Evolutionary conservation across 2,329 filamentous ascomycete genomes (phyloP).

Genomic region (Pseudocercospora fuligena): DNA sequence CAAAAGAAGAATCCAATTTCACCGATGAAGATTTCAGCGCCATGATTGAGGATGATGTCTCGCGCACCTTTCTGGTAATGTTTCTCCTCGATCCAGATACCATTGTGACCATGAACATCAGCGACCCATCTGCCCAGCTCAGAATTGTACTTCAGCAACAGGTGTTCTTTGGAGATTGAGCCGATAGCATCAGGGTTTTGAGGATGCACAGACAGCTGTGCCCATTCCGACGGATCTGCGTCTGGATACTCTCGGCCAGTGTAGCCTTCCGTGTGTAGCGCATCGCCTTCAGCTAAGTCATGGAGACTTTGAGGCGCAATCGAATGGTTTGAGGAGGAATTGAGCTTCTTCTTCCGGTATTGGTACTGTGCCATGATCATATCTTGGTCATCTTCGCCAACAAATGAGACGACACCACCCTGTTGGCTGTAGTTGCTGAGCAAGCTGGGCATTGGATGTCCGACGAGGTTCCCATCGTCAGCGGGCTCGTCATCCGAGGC

Average conservation of each 20-base stretch:
- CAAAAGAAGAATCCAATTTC: conserved; percentile 71
- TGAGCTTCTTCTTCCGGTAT: conserved; percentile 27
- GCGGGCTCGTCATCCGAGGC: conserved; percentile 19
- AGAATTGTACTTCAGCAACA: conserved; percentile 73
- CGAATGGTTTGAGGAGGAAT: conserved; percentile 58
- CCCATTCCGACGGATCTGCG: conserved; percentile 19
- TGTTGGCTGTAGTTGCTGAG: conserved; percentile 41
- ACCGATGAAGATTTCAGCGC: conserved; percentile 72
- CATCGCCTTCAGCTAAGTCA: conserved; percentile 23
- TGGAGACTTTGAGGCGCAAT: conserved; percentile 37
- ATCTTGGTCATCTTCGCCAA: conserved; percentile 60
- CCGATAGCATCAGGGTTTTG: conserved; percentile 64
- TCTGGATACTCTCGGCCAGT: conserved; percentile 47
- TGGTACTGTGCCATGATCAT: conserved; percentile 34
- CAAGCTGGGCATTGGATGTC: conserved; percentile 35
- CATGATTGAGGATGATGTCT: conserved; percentile 63
- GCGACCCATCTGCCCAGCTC: conserved; percentile 68
- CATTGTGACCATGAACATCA: conserved; percentile 65
- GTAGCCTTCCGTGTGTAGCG: conserved; percentile 25
- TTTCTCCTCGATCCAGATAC: conserved; percentile 68
- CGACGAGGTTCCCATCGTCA: conserved; percentile 33
- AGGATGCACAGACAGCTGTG: conserved; percentile 34
- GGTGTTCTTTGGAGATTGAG: conserved; percentile 73
- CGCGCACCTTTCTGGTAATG: conserved; percentile 53
- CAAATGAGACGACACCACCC: conserved; percentile 37